Evolutionary conservation across 129 eudicot genomes (phyloP).

Genomic region (Saussurea involucrata): DNA sequence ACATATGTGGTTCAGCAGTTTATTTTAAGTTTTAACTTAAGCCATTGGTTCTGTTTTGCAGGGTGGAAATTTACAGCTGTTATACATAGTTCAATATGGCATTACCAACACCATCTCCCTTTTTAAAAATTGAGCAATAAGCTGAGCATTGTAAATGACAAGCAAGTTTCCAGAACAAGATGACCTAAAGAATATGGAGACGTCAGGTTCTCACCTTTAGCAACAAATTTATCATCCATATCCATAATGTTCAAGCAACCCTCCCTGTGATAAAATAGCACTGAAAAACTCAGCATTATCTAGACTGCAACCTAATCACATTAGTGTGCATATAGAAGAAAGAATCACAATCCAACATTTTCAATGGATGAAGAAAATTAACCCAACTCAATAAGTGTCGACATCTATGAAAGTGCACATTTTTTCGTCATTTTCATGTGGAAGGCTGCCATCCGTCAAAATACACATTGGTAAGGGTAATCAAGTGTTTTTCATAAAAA

Average conservation of each 20-base stretch:
- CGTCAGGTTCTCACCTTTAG: slow-evolving; percentile 41
- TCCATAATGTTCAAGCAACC: slow-evolving; percentile 35
- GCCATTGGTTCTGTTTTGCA: neutral
- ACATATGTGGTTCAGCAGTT: neutral
- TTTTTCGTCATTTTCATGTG: neutral
- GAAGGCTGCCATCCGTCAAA: neutral
- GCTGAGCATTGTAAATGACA: slow-evolving; percentile 10
- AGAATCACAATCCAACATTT: slow-evolving; percentile 3
- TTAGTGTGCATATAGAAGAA: neutral
- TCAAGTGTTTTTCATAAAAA: neutral
- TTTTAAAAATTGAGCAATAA: neutral
- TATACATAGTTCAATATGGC: slow-evolving; percentile 3
- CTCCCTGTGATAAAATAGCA: slow-evolving; percentile 36
- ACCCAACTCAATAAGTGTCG: neutral
- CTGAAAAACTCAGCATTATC: slow-evolving; percentile 22
- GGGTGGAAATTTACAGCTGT: neutral
- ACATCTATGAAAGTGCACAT: neutral
- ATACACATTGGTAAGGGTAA: neutral
- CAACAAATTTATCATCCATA: slow-evolving; percentile 38
- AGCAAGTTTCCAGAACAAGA: neutral
- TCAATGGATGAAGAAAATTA: neutral
- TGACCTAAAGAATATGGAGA: neutral
- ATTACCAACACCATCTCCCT: neutral
- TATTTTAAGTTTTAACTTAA: neutral
- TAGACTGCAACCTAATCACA: slow-evolving; percentile 9